Evolutionary conservation across 371 early-diverging fungal genomes (phyloP).

Genomic region (Mucor sp.): DNA sequence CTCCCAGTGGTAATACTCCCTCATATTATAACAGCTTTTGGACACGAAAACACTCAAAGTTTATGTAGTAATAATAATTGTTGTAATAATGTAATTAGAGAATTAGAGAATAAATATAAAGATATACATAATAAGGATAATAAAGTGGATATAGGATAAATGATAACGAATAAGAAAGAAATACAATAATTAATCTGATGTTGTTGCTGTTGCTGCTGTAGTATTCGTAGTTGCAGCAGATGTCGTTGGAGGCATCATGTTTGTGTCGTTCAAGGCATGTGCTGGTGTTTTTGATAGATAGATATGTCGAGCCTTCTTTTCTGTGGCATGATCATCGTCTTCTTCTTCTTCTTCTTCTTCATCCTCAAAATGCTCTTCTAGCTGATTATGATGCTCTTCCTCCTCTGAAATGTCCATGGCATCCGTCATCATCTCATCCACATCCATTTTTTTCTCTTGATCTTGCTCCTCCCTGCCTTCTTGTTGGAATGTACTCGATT

Average conservation of each 20-base stretch:
- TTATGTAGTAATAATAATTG: not conserved
- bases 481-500: not conserved
- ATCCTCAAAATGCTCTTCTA: not conserved
- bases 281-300: constrained; percentile 9
- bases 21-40: too few relatives aligned
- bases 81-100: not conserved
- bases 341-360: not conserved
- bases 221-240: not conserved
- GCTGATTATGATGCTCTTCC: not conserved
- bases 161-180: not conserved
- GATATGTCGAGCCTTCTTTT: constrained; percentile 6
- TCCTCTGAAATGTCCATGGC: not conserved
- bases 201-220: not conserved
- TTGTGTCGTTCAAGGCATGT: not conserved
- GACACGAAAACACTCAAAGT: not conserved
- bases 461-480: not conserved
- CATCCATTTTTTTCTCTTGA: not conserved
- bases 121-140: not conserved
- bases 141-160: not conserved
- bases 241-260: not conserved
- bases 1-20: too few relatives aligned
- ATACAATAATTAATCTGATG: not conserved
- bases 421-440: not conserved
- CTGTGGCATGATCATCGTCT: constrained; percentile 1
- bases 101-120: not conserved